A percentile compares a stretch with the other conserved stretches of the same genome.
Conservation (phyloP, 306 rosid species). For the Vigna trinervia region DNA sequence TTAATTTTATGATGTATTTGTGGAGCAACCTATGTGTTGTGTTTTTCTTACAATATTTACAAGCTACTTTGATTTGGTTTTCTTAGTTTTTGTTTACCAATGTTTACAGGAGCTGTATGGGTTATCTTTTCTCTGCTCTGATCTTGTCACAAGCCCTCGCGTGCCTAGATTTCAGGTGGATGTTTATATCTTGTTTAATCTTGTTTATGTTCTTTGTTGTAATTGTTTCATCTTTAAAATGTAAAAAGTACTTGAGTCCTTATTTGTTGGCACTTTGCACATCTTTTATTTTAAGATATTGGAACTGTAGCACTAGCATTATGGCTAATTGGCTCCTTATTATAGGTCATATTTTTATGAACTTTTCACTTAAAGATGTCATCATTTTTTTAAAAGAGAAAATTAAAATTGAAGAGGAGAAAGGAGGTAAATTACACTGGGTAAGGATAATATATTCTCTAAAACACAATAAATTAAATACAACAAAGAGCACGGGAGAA, state of each 20-base stretch:
- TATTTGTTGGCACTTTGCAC: background rate
- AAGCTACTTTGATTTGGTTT: conserved; percentile 34
- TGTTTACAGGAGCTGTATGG: conserved; percentile 70
- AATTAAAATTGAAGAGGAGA: background rate
- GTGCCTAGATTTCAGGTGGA: conserved; percentile 82
- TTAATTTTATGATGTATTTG: conserved; percentile 16
- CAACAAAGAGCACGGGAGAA: conserved; percentile 1
- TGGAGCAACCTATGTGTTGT: conserved; percentile 12
- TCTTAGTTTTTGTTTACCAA: conserved; percentile 27
- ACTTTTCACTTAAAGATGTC: background rate
- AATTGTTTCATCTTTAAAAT: conserved; percentile 18
- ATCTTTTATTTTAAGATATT: conserved; percentile 20
- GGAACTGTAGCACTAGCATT: conserved; percentile 13
- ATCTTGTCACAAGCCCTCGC: conserved; percentile 59
- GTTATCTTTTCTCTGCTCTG: conserved; percentile 49
- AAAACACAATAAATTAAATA: conserved; percentile 8
- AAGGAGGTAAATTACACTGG: conserved; percentile 1
- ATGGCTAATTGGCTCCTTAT: background rate
- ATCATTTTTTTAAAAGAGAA: background rate
- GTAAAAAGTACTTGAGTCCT: background rate
- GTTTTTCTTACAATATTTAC: conserved; percentile 3
- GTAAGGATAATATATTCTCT: background rate
- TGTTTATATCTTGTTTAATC: conserved; percentile 28
- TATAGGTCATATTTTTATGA: background rate
- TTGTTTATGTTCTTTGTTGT: conserved; percentile 25